Base-by-base conservation (phyloP, 1,284 basidiomycete species). In the Quambalaria eucalypti region DNA sequence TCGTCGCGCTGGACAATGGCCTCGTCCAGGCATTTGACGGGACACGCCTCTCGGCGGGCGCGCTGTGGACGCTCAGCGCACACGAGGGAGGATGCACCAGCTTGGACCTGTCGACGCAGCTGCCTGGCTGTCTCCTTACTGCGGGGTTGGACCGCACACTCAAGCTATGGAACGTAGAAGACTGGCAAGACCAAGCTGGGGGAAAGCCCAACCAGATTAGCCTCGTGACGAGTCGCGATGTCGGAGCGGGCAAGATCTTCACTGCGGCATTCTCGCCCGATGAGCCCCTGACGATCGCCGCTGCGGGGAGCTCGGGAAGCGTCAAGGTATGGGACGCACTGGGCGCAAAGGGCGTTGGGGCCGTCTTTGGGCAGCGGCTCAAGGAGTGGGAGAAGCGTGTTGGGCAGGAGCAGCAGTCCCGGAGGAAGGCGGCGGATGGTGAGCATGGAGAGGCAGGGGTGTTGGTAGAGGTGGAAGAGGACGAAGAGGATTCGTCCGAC, bases 191-290 rank as follows among this genome's bases (percentile, higher is more conserved):
- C 26, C 38, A 56, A 2, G 10, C 10, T 2, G 14, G 19, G 25
- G 21, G 50, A 14, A 29, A 52, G 33, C 19, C 23, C 44, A 46
- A 53, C n/a, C 59, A 58, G 2, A 88, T 97, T 71, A 90, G 85
- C 75, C 80, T 98, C 64, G 90, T 91, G 4, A 86, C 87, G 0
- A 87, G 85, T 10, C 79, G 91, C 59, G 92, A 99, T 77, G 80
- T 99, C n/a, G 92, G 90, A 42, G 84, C 96, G 48, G 93, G 93
- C 76, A 95, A 95, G 79, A 87, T 98, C 19, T 98, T 98, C 77
- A 86, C 90, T 1, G 82, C 87, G 0, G 80, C 82, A 2, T 97
- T 88, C 81, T 92, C 88, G 23, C 93, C 95, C 0, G 90, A 97
- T 75, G 88, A 95, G 68, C 87, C 92, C 0, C 83, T 97, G 51